Evolutionary conservation across 208 protist genomes (phyloP), one percentile per base, ranked within the genome.

Genomic region (Jaenimonas drosophilae): DNA sequence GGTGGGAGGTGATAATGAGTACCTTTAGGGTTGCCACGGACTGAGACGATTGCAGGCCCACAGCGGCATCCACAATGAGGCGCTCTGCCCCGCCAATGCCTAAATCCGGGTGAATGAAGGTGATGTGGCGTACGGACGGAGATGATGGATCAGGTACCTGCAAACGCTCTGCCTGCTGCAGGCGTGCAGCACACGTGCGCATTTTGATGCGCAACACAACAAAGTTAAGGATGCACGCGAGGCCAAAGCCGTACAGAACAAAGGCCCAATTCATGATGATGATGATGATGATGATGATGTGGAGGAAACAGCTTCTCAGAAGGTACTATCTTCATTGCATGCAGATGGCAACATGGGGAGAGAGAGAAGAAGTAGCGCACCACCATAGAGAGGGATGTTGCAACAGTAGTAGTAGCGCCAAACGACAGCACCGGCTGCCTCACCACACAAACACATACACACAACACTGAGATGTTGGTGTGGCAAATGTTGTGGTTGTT

Each of bases 71-170:
- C 1, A 99, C 72, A 20, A 99, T 77, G 4, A 99, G 80, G 14
- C 97, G 72, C 72, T 99, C 98, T 16, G 98, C 97, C 3, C 97
- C 98, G 12, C 98, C 96, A 50, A 98, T 93, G 29, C 92, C 92
- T 2, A 99, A 70, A 54, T 98, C 95, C 1, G 95, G 95, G 59
- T 99, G 97, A 2, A 98, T 42, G 54, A 98, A 96, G 11, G 85
- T 70, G 0, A 98, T 61, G 20, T 73, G 66, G 31, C 75, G 42
- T 21, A 7, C 6, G 16, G 23, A 11, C 19, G 37, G n/a, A 6
- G 9, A 11, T 11, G n/a, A 21, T 7, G 9, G 16, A 11, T 6
- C 16, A 11, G 6, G 6, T 21, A 21, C 7, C 37, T 42, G 7
- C n/a, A 7, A 42, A 11, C n/a, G n/a, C 37, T 42, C 16, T 6